A percentile compares a stretch with the other conserved stretches of the same genome.
Conservation (phyloP, 2,329 filamentous ascomycete species). For the Exophiala sp. region DNA sequence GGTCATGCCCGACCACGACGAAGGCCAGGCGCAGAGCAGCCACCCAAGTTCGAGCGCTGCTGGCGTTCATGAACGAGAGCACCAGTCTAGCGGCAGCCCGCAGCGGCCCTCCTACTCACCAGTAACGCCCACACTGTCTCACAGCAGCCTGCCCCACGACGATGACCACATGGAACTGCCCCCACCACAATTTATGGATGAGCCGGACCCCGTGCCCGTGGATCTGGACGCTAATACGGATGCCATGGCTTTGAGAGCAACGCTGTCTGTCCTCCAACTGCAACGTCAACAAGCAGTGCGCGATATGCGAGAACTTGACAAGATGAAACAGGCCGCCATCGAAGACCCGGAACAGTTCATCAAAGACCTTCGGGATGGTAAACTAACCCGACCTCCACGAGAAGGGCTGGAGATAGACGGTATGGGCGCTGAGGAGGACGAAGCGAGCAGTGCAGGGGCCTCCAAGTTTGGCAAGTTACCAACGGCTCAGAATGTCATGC, state of each 20-base stretch:
- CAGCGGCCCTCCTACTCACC: conserved; percentile 44
- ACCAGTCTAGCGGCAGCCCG: conserved; percentile 25
- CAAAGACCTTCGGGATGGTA: conserved; percentile 59
- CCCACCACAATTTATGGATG: conserved; percentile 26
- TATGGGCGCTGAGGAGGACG: conserved; percentile 32
- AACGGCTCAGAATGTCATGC: conserved; percentile 71
- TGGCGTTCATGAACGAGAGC: neutral
- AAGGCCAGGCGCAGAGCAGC: conserved; percentile 2
- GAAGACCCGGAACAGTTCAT: conserved; percentile 66
- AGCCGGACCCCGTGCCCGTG: conserved; percentile 40
- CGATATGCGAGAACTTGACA: conserved; percentile 66
- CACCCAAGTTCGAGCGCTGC: neutral
- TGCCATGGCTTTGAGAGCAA: conserved; percentile 76
- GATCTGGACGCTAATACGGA: conserved; percentile 63
- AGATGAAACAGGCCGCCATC: conserved; percentile 64
- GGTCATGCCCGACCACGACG: conserved; percentile 15
- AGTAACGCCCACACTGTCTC: conserved; percentile 41
- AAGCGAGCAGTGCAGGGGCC: conserved; percentile 30
- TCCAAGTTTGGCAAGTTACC: conserved; percentile 61
- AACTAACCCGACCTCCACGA: conserved; percentile 39
- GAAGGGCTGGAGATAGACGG: conserved; percentile 34
- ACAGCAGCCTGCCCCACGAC: conserved; percentile 24
- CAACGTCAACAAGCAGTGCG: conserved; percentile 71
- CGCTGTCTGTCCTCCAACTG: conserved; percentile 79
- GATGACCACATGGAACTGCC: conserved; percentile 9